These are phyloP conservation scores for Scorias spongiosa DNA, from an alignment of 2,329 filamentous ascomycete species.

Conservation along the genomic window DNA sequence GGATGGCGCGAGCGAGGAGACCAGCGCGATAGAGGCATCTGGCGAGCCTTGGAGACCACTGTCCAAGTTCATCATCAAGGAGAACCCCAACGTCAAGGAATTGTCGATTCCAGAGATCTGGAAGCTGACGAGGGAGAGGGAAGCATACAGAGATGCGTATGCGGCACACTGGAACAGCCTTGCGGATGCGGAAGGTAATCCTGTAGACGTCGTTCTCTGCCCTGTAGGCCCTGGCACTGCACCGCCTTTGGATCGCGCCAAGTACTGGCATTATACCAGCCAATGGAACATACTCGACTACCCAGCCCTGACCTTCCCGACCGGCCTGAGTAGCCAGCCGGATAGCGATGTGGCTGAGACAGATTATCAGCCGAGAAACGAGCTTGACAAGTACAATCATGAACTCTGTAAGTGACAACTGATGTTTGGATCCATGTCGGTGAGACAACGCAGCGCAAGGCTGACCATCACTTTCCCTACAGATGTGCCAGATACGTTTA, in stretches of 20 bases:
- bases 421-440: no score
- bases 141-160: constrained; percentile 31
- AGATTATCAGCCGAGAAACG: constrained; percentile 26
- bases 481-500: constrained; percentile 28
- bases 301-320: constrained; percentile 44
- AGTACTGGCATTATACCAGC: constrained; percentile 49
- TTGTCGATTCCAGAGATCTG: constrained; percentile 29
- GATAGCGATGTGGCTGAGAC: constrained; percentile 24
- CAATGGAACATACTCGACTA: constrained; percentile 54
- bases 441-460: not conserved
- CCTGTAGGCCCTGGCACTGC: constrained; percentile 42
- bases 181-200: constrained; percentile 1
- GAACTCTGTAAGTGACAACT: constrained; percentile 26
- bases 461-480: not conserved
- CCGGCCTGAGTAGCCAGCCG: constrained; percentile 28
- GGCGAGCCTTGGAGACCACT: constrained; percentile 45
- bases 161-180: constrained; percentile 29
- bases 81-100: constrained; percentile 34
- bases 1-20: constrained; percentile 43
- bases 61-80: constrained; percentile 42
- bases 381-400: constrained; percentile 33
- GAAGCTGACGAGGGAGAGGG: constrained; percentile 26
- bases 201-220: constrained; percentile 47
- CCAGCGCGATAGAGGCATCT: constrained; percentile 33
- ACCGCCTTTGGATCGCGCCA: constrained; percentile 37